Base-by-base conservation (phyloP, 2,329 filamentous ascomycete species). In the Hypoxylon sp. region DNA sequence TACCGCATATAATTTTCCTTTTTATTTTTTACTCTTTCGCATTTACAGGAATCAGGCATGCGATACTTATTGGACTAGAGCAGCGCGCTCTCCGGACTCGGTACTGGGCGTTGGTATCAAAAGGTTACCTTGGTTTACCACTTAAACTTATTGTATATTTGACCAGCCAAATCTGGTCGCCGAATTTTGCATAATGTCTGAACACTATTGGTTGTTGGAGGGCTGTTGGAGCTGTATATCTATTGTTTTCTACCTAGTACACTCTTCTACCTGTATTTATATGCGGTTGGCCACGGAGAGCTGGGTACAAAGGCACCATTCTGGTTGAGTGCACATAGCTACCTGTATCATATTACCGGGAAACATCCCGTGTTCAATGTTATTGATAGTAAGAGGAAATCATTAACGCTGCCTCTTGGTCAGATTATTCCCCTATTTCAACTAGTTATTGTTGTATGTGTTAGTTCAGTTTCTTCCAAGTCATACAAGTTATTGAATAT, bases 41-140 rank as follows among this genome's bases (percentile, higher is more conserved):
- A 72, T 73, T 68, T 72, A 71, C 66, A 62, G 68, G 66, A 57
- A 61, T 63, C 47, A 52, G 62, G 64, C 52, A 68, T 65, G 47
- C 44, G 14, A 44, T 53, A 63, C 44, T 60, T 51, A 55, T 54
- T 58, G 46, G 62, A 65, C 51, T 67, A 68, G 65, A 66, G 70
- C 70, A 72, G 63, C 56, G 56, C 46, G 57, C 66, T 64, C 55
- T 46, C 51, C 52, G 63, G 65, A 68, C 63, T 51, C 58, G 63
- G 66, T 42, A 67, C 48, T 13, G 55, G 58, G 71, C 65, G 71
- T 73, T 72, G 65, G 67, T 47, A 70, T 61, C 33, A 62, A 68
- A 53, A 67, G n/a, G 62, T 48, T 56, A 55, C 26, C 63, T 65
- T 68, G 62, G 53, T 59, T 67, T 71, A 29, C 44, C 56, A 37